Evolutionary conservation across 2,329 filamentous ascomycete species (phyloP), one percentile per base, ranked within the genome.

Genomic region (Leptographium wingfieldii): DNA sequence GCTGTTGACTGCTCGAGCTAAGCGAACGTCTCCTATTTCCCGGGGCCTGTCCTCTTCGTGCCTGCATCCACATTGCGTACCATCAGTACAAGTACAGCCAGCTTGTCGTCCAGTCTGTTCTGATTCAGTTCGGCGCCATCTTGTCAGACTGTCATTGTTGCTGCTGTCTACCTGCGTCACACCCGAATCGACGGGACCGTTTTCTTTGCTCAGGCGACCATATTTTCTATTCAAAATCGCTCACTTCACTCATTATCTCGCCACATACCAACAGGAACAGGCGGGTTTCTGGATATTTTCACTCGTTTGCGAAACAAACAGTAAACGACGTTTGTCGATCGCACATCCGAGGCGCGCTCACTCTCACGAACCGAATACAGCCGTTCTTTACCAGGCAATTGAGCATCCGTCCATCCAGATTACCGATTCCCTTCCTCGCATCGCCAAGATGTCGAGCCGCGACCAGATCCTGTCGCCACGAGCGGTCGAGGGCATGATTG

Each of bases 401-500:
- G 40, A 19, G 5, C 40, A 43, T 43, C 19, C 40, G 40, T 43
- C 40, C 14, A 43, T 19, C 7, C 40, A 43, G 40, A 12, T 22
- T 19, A n/a, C 43, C 43, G 2, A 16, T 9, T 16, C 6, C 6
- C 9, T 19, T n/a, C 43, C 19, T 2, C 43, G 19, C 43, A n/a
- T 46, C 43, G 19, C 43, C 2, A 9, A 3, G 7, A 46, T 46
- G 43, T 46, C 43, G 31, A 53, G 27, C 61, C 76, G 76, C 64
- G 74, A 79, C 64, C 66, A 65, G 31, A 67, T 78, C 59, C 64
- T 82, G 51, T 71, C 76, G 29, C 70, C 75, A 38, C 68, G 68
- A n/a, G 72, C 73, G 60, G 73, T 84, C 63, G 74, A 80, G 66
- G 70, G 66, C 43, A 70, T 80, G 70, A 79, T 85, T 64, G 78